Percentiles rank a stretch among this genome's conserved stretches.
Evolutionary conservation across 2,329 filamentous ascomycete species (phyloP).

Genomic region (Fusarium concolor): DNA sequence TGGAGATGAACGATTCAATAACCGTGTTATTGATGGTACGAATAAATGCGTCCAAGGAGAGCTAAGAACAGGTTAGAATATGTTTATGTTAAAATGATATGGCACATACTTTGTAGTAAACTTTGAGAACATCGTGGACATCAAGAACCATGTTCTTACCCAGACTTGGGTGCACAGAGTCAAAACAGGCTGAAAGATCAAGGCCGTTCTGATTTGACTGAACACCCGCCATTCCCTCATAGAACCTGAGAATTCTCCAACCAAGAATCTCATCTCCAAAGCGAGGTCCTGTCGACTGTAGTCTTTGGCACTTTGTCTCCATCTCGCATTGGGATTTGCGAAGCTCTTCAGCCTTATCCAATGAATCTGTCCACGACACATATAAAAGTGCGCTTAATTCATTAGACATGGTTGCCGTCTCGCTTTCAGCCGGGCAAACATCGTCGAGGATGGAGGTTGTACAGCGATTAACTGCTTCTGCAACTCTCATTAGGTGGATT

Average conservation of each 20-base stretch:
- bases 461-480: constrained; percentile 26
- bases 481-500: constrained; percentile 42
- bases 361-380: not conserved
- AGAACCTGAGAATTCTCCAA: constrained; percentile 40
- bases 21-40: constrained; percentile 29
- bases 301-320: constrained; percentile 15
- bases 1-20: constrained; percentile 28
- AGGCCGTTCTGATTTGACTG: too few species aligned
- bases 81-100: rapidly evolving
- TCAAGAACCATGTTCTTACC: constrained; percentile 48
- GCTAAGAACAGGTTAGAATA: constrained; percentile 30
- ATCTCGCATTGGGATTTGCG: constrained; percentile 20
- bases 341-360: not conserved
- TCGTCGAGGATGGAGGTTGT: constrained; percentile 26
- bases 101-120: constrained; percentile 51
- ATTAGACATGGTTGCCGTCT: constrained; percentile 24
- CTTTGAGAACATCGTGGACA: constrained; percentile 53
- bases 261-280: constrained; percentile 40
- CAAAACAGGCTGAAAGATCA: constrained; percentile 3
- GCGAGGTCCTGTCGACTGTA: constrained; percentile 41
- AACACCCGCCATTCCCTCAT: not conserved
- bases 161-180: constrained; percentile 16
- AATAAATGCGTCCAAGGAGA: constrained; percentile 47
- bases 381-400: constrained; percentile 25
- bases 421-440: constrained; percentile 31